These are phyloP conservation scores for Neurospora sp. DNA, from an alignment of 2,329 filamentous ascomycete species.

Conservation along the genomic window DNA sequence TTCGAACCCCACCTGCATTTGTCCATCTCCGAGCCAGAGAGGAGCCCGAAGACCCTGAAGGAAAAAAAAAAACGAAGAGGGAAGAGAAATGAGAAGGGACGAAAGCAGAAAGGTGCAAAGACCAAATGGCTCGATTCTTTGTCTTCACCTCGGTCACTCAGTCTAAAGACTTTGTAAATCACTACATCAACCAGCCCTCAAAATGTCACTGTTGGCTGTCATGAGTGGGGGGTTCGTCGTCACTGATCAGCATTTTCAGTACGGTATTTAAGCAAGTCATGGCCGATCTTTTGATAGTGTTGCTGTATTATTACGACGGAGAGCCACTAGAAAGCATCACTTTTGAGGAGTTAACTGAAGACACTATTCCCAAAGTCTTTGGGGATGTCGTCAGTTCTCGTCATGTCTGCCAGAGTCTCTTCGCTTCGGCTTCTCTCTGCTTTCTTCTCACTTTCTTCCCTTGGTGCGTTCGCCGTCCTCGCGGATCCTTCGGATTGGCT, in stretches of 20 bases:
- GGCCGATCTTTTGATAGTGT: neutral
- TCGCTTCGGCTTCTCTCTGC: neutral
- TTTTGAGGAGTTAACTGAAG: neutral
- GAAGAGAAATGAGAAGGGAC: neutral
- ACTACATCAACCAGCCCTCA: neutral
- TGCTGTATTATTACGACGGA: neutral
- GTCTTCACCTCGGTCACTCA: neutral
- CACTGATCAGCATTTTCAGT: slow-evolving; percentile 3
- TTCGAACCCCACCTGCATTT: neutral
- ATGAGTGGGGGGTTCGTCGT: slow-evolving; percentile 1
- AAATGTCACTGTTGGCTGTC: neutral
- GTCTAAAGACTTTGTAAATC: neutral
- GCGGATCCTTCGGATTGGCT: neutral
- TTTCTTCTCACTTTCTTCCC: neutral
- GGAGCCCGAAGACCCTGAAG: neutral
- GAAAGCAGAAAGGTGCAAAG: neutral
- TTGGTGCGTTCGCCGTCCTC: neutral
- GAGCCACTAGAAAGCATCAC: neutral
- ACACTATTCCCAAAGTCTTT: neutral
- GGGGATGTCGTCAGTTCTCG: neutral
- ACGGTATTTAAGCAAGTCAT: neutral
- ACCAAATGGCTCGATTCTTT: neutral
- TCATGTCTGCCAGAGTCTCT: neutral
- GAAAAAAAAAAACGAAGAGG: neutral
- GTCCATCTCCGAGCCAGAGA: neutral